Conservation (phyloP, 768 basidiomycete genomes). For the Amanita jacksonii region DNA sequence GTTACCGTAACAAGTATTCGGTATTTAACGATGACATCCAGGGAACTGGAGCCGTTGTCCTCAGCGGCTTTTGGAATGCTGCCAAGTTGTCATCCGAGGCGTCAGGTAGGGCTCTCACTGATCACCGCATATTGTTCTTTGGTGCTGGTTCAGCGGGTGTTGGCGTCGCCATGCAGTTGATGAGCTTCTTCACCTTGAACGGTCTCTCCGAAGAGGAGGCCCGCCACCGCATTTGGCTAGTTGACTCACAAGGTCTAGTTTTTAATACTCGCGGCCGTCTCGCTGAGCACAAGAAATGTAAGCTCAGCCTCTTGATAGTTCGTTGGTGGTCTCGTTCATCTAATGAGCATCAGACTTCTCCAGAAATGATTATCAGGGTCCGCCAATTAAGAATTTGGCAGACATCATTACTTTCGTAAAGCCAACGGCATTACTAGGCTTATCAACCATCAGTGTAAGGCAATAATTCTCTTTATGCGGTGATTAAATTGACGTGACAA, state of each 20-base stretch:
- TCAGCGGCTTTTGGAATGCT: constrained; percentile 85
- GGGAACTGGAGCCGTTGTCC: constrained; percentile 84
- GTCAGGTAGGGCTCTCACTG: constrained; percentile 54
- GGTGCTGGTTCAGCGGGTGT: constrained; percentile 91
- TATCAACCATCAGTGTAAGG: constrained; percentile 70
- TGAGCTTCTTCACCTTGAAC: constrained; percentile 81
- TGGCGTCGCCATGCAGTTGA: constrained; percentile 82
- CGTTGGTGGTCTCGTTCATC: constrained; percentile 4
- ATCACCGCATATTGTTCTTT: constrained; percentile 85
- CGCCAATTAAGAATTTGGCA: constrained; percentile 62
- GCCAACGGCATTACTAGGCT: constrained; percentile 83
- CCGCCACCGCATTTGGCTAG: constrained; percentile 65
- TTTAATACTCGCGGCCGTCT: constrained; percentile 64
- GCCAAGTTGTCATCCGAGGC: constrained; percentile 66
- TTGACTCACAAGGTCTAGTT: constrained; percentile 82
- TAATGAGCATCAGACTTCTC: constrained; percentile 54
- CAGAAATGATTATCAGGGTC: constrained; percentile 68
- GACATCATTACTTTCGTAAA: constrained; percentile 75
- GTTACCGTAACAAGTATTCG: constrained; percentile 66
- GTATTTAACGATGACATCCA: constrained; percentile 91
- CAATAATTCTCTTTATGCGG: background rate
- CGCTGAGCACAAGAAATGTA: constrained; percentile 80
- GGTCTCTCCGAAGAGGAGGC: constrained; percentile 75
- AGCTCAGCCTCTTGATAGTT: constrained; percentile 10
- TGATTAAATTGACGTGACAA: background rate